Evolutionary conservation across 306 rosid species (phyloP).

Genomic region (Abrus precatorius): DNA sequence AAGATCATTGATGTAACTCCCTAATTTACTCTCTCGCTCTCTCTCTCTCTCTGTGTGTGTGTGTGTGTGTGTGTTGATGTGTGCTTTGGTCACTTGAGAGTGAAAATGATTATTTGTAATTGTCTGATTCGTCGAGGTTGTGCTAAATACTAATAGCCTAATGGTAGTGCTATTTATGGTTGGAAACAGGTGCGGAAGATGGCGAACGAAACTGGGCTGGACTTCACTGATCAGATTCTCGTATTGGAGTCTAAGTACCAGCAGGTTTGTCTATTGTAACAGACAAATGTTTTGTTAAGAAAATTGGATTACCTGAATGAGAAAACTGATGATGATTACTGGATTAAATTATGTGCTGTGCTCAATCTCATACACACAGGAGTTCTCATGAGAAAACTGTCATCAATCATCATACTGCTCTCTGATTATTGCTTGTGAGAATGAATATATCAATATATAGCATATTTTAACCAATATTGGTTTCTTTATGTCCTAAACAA

Average conservation of each 20-base stretch:
- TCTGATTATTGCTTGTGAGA: constrained; percentile 10
- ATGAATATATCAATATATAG: constrained; percentile 4
- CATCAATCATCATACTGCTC: not conserved
- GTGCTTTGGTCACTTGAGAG: constrained; percentile 40
- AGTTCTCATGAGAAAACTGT: constrained; percentile 12
- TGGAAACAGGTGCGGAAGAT: constrained; percentile 77
- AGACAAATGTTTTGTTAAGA: constrained; percentile 11
- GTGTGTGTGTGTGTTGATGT: not conserved
- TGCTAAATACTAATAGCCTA: not conserved
- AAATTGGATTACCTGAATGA: constrained; percentile 33
- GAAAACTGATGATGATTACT: constrained; percentile 33
- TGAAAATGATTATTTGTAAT: constrained; percentile 25
- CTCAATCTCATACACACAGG: constrained; percentile 2
- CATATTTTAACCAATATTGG: constrained; percentile 3
- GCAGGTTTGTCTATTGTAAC: constrained; percentile 65
- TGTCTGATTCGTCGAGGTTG: constrained; percentile 35
- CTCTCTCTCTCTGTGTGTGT: too few species aligned
- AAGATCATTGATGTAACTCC: constrained; percentile 79
- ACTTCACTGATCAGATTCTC: constrained; percentile 86
- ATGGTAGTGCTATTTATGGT: constrained; percentile 8
- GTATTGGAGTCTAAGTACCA: constrained; percentile 77
- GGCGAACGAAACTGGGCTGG: constrained; percentile 91
- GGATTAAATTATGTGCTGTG: constrained; percentile 31
- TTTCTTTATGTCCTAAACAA: constrained; percentile 8
- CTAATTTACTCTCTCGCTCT: not conserved